Evolutionary conservation across 495 filamentous ascomycete species (phyloP), one percentile per base, ranked within the genome.

Genomic region (Annulohypoxylon maeteangense): DNA sequence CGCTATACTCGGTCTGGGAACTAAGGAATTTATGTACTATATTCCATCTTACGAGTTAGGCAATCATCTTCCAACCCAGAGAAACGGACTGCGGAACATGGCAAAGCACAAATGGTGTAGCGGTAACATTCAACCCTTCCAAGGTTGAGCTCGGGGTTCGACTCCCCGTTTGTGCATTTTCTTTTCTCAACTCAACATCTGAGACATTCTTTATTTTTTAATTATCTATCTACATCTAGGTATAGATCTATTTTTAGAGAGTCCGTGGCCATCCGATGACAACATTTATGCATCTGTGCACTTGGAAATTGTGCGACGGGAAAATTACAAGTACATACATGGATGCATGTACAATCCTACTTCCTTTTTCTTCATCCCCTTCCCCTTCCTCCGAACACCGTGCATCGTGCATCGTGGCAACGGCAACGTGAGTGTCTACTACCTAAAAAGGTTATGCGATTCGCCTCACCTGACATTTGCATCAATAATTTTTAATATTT

Each of bases 71-170:
- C 27, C 27, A 29, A 29, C 6, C n/a, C n/a, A n/a, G n/a, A n/a
- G n/a, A n/a, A n/a, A n/a, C n/a, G n/a, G 14, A 0, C 12, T 1
- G 3, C 0, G 16, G n/a, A 29, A 54, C 16, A 32, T 54, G 6
- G 27, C 27, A 4, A 40, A 48, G 57, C 56, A 69, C 62, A 59
- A 68, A 69, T 69, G 66, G 66, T 69, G 70, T 72, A 64, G 63
- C 60, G 65, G 65, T 68, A 72, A 68, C 70, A 72, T 68, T 72
- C 64, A 72, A 72, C 55, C 55, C 53, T 67, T 68, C 70, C 65
- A 72, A 67, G 70, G 70, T 72, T 68, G 65, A 72, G 59, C 65
- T 68, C 70, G 64, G 70, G 64, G 70, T 72, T 59, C 60, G 65
- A 72, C 65, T 67, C 64, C 64, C 64, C 59, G 55, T 62, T 65